Base-by-base conservation (phyloP, 257 asterid species). In the Solanum verrucosum region DNA sequence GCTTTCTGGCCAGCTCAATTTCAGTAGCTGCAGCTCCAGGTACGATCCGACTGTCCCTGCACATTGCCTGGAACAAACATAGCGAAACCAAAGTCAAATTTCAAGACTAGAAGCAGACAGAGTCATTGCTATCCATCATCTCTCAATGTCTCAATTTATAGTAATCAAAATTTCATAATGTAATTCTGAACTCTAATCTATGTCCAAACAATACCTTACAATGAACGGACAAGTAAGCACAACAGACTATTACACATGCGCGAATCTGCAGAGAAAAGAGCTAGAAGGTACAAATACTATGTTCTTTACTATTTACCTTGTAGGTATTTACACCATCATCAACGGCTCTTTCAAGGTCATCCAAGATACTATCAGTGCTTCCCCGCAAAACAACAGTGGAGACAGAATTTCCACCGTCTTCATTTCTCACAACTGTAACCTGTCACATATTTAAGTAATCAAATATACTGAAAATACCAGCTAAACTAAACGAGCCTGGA, bases 1-100 rank as follows among this genome's bases (percentile, higher is more conserved):
- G 93, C 87, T 95, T 95, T 89, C 90, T 93, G 71, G 99, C 98
- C 88, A 98, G 89, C 88, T 98, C 99, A 74, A 98, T 95, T 93
- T 96, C 99, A 87, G 98, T 93, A 87, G 99, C 99, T n/a, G 99
- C 99, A 87, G 98, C 99, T 84, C 98, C 99, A 87, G 99, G 99
- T 81, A 96, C 90, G 25, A 88, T 93, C 89, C 99, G 94, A 89
- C 99, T 96, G 89, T 96, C 99, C 92, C 98, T 92, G 96, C 99
- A 96, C 98, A 95, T 95, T 79, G 99, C 99, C 99, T 96, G 95
- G 87, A 29, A 85, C 59, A 78, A 46, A 88, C 70, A 84, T 31
- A 74, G 84, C 40, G 52, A 23, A 38, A 65, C 68, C 29, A 6
- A 68, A 73, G 33, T 42, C 86, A 85, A 46, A 82, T 87, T 12